Percentiles rank a stretch among this genome's conserved stretches.
phyloP scores from a whole-genome alignment of 208 protist species.

The Leishmania turanica region DNA sequence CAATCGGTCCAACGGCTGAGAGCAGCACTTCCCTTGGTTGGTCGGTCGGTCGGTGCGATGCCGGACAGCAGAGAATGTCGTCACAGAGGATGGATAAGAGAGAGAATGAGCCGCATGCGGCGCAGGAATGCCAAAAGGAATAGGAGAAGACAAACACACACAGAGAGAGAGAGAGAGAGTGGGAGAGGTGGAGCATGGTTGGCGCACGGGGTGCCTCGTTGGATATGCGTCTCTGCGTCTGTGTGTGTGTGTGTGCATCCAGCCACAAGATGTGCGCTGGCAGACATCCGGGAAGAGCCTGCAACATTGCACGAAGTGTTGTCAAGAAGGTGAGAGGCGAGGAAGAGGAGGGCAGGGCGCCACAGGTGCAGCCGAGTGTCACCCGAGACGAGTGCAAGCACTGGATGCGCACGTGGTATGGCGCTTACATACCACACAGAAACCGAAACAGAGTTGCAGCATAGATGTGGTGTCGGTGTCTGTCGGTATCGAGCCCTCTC shows the following conservation, averaged over 20 bases:
- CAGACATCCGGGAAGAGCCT: not conserved
- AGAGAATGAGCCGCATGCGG: not conserved
- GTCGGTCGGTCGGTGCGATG: not conserved
- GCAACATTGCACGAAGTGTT: not conserved
- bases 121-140: not conserved
- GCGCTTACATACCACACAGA: not conserved
- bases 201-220: not conserved
- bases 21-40: not conserved
- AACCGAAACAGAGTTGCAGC: not conserved
- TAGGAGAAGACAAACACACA: not conserved
- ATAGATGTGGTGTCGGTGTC: not conserved
- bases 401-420: not conserved
- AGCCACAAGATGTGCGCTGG: not conserved
- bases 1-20: not conserved
- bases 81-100: not conserved
- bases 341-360: not conserved
- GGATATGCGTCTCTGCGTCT: not conserved
- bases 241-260: not conserved
- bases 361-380: not conserved
- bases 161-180: not conserved
- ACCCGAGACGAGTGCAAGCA: not conserved
- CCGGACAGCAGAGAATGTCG: not conserved
- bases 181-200: not conserved
- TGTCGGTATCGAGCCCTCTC: not conserved
- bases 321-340: not conserved